Percentiles rank a stretch among this genome's conserved stretches.
Evolutionary conservation across 1,284 basidiomycete genomes (phyloP).

Genomic region (Trametes sp.): DNA sequence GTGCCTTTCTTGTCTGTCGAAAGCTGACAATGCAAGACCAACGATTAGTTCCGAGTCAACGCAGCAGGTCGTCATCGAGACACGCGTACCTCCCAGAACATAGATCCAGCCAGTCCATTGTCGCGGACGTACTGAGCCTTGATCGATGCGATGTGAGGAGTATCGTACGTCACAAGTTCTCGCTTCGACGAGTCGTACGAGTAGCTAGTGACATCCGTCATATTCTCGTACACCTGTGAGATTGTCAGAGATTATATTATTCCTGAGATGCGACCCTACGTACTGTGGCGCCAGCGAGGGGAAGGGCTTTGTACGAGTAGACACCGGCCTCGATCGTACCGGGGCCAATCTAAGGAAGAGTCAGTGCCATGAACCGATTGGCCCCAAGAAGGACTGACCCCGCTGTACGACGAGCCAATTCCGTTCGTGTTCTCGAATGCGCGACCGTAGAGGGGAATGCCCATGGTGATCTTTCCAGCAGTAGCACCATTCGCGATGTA

Average conservation of each 20-base stretch:
- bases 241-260: background rate
- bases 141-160: conserved; percentile 70
- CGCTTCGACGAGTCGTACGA: conserved; percentile 73
- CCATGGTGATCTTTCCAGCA: conserved; percentile 79
- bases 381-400: conserved; percentile 48
- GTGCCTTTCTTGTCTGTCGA: conserved; percentile 68
- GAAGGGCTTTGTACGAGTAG: conserved; percentile 82
- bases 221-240: conserved; percentile 69
- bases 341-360: conserved; percentile 66
- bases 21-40: conserved; percentile 48
- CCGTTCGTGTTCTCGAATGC: conserved; percentile 85
- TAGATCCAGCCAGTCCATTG: conserved; percentile 74
- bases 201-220: conserved; percentile 78
- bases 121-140: conserved; percentile 82
- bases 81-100: conserved; percentile 79
- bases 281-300: conserved; percentile 60
- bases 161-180: conserved; percentile 85
- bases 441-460: conserved; percentile 89
- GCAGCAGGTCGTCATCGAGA: background rate
- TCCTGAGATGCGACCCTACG: background rate
- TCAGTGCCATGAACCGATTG: background rate
- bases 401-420: conserved; percentile 76
- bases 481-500: conserved; percentile 76
- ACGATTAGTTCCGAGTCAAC: background rate
- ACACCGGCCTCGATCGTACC: conserved; percentile 75